A percentile compares a stretch with the other conserved stretches of the same genome.
These are phyloP conservation scores for Penicillium bovifimosum DNA, from an alignment of 495 filamentous ascomycete genomes.

Conservation along the genomic window DNA sequence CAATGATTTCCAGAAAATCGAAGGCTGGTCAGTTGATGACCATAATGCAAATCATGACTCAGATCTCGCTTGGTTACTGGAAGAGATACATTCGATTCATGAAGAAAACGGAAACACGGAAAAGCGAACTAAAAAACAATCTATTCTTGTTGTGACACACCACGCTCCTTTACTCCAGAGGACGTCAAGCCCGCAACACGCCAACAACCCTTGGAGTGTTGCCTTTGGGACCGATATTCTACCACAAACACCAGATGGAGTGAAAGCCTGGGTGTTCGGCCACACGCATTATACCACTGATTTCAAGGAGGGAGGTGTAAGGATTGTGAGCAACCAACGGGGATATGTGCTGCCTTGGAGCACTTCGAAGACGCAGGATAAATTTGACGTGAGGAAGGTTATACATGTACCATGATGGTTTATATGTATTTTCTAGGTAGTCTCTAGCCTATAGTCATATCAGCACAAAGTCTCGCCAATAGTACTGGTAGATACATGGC, in stretches of 20 bases:
- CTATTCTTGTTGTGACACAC: slow-evolving; percentile 50
- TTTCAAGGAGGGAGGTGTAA: slow-evolving; percentile 33
- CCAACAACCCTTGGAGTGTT: slow-evolving; percentile 33
- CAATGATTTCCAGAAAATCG: slow-evolving; percentile 47
- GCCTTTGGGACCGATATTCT: slow-evolving; percentile 52
- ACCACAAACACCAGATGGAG: slow-evolving; percentile 3
- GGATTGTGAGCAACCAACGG: slow-evolving; percentile 49
- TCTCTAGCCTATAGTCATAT: no score
- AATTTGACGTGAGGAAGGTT: slow-evolving; percentile 21
- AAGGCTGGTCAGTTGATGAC: slow-evolving; percentile 40
- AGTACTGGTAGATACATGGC: no score
- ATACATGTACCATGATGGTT: no score
- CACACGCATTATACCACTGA: slow-evolving; percentile 48
- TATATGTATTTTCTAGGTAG: no score
- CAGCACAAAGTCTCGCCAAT: no score
- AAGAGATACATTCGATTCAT: slow-evolving; percentile 29
- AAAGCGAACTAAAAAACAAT: slow-evolving; percentile 4
- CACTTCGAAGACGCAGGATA: slow-evolving; percentile 3
- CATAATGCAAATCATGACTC: slow-evolving; percentile 43
- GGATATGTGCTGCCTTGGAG: slow-evolving; percentile 41
- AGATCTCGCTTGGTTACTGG: slow-evolving; percentile 44
- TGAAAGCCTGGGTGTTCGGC: slow-evolving; percentile 49
- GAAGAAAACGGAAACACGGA: slow-evolving; percentile 3
- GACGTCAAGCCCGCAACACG: slow-evolving; percentile 40
- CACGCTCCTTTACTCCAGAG: slow-evolving; percentile 44